Evolutionary conservation across 768 basidiomycete genomes (phyloP).

Genomic region (Auricularia sp.): DNA sequence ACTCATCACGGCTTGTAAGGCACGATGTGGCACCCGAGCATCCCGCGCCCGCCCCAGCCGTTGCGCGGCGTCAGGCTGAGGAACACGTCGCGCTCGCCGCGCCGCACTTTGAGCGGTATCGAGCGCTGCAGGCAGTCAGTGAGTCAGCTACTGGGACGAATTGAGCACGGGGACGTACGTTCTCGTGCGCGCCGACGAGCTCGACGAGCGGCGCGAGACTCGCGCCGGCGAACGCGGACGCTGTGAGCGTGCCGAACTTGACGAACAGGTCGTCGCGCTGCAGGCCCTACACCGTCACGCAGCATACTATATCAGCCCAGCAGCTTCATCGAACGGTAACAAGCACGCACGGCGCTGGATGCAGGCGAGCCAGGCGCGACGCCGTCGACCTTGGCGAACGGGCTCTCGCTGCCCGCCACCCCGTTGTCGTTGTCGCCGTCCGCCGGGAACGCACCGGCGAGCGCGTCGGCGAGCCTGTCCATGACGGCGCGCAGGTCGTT

Average conservation of each 20-base stretch:
- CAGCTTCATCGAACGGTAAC: conserved; percentile 5
- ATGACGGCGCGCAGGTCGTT: conserved; percentile 66
- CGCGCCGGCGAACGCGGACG: conserved; percentile 39
- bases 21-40: conserved; percentile 72
- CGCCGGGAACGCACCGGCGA: conserved; percentile 68
- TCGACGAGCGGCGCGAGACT: conserved; percentile 60
- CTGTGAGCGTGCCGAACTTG: conserved; percentile 58
- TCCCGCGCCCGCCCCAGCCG: conserved; percentile 82
- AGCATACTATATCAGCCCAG: background rate
- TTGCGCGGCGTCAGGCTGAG: conserved; percentile 56
- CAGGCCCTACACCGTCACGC: conserved; percentile 40
- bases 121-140: conserved; percentile 36
- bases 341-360: conserved; percentile 55
- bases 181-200: conserved; percentile 68
- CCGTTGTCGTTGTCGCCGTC: too few species aligned
- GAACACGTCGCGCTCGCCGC: conserved; percentile 34
- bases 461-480: conserved; percentile 52
- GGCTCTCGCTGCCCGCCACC: too few species aligned
- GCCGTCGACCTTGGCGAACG: conserved; percentile 76
- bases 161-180: conserved; percentile 38
- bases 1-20: conserved; percentile 25
- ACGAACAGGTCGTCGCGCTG: conserved; percentile 59
- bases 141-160: conserved; percentile 2
- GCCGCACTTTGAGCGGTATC: conserved; percentile 47
- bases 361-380: conserved; percentile 80